Base-by-base conservation (phyloP, 1,284 basidiomycete species). In the Earliella scabrosa region DNA sequence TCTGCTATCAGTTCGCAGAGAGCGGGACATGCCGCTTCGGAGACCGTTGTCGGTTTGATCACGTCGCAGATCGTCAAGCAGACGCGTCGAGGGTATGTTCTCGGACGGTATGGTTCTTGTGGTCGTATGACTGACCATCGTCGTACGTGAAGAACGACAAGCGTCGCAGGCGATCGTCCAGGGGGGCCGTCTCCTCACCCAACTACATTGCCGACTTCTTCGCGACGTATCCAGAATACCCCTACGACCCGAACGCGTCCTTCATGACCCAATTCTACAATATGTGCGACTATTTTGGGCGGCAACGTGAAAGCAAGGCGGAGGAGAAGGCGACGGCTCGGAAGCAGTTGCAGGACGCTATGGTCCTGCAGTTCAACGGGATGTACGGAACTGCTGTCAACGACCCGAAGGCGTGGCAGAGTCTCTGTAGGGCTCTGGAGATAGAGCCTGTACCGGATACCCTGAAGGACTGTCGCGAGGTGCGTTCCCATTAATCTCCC, bases 351-450 rank as follows among this genome's bases (percentile, higher is more conserved):
- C 41, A 31, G 11, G 21, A 23, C 9, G 24, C 21, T 3, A 23
- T 43, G 24, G 11, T 31, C 3, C 10, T 41, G 14, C 34, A 66
- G 65, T 67, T 92, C 71, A 93, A 96, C 71, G 93, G 96, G 68
- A 96, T 93, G 0, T 95, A 88, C 69, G 92, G 93, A 4, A 34
- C n/a, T 20, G 9, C n/a, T 18, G 36, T 39, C n/a, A 39, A 39
- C 36, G 36, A 39, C 36, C 36, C 21, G 6, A 4, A 20, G n/a
- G 36, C 36, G n/a, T 39, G 36, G 36, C 36, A 39, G 21, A 8
- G 16, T 10, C 36, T 39, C 4, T 39, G 36, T 10, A 16, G n/a
- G n/a, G 36, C n/a, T 10, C 36, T 39, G 16, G 36, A 20, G n/a
- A 5, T 39, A 10, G 36, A 39, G 10, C 18, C n/a, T 1, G n/a